These are phyloP conservation scores for Colletotrichum melonis DNA, from an alignment of 2,329 filamentous ascomycete genomes.

Conservation along the genomic window DNA sequence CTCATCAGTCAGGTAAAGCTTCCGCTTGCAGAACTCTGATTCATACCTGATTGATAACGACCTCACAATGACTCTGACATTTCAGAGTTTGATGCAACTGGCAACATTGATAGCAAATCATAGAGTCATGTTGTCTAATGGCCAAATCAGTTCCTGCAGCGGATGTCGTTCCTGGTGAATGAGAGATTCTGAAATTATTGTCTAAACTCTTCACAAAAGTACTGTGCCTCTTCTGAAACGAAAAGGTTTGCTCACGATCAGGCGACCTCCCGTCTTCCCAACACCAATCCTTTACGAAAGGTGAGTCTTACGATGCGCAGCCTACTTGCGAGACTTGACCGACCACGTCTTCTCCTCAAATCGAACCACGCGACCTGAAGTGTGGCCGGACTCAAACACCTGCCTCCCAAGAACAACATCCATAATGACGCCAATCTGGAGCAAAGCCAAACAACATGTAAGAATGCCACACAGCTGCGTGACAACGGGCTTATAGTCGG, in stretches of 20 bases:
- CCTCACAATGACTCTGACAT: background rate
- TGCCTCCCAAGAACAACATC: background rate
- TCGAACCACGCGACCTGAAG: background rate
- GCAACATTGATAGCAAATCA: background rate
- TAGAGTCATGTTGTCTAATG: background rate
- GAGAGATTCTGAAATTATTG: background rate
- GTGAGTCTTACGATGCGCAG: background rate
- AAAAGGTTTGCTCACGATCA: background rate
- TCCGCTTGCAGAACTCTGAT: background rate
- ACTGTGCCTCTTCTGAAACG: background rate
- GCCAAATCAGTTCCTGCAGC: background rate
- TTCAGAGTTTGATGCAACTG: background rate
- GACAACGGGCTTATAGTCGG: background rate
- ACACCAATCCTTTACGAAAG: background rate
- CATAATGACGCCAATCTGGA: conserved; percentile 3
- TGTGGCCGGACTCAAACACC: background rate
- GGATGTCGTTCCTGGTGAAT: background rate
- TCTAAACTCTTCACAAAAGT: background rate
- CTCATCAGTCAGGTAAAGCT: background rate
- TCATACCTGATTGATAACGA: background rate
- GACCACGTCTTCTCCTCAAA: background rate
- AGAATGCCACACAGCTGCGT: background rate
- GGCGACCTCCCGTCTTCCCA: background rate
- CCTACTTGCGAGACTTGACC: background rate
- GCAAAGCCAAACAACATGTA: conserved; percentile 5